Conservation (phyloP, 148 eudicot genomes). For the Silene latifolia region DNA sequence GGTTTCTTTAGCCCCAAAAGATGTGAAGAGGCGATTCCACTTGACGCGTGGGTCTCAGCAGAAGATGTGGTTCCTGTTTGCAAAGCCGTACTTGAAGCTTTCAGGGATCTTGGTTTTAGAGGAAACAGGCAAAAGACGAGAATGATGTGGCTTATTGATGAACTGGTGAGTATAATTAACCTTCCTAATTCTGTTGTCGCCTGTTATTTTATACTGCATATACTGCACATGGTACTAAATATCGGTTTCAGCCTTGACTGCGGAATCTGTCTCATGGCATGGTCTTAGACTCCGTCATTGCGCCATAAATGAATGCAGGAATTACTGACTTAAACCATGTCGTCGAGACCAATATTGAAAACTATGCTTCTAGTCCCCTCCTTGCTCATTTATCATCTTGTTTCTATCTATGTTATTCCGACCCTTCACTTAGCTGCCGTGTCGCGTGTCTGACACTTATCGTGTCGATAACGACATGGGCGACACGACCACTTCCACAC, state of each 20-base stretch:
- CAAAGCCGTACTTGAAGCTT: slow-evolving; percentile 82
- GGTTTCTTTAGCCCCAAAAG: slow-evolving; percentile 94
- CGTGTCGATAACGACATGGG: too few species aligned
- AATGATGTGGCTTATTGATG: slow-evolving; percentile 99
- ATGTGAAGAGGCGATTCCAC: slow-evolving; percentile 89
- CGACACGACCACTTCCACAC: too few species aligned
- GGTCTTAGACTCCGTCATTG: neutral
- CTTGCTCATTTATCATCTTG: too few species aligned
- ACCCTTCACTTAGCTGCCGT: too few species aligned
- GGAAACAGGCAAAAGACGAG: slow-evolving; percentile 90
- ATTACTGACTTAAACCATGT: too few species aligned
- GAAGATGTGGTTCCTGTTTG: slow-evolving; percentile 71
- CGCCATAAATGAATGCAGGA: too few species aligned
- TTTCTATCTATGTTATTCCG: too few species aligned
- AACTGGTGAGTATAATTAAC: slow-evolving; percentile 56
- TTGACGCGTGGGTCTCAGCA: slow-evolving; percentile 90
- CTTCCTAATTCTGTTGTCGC: neutral
- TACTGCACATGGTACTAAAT: neutral
- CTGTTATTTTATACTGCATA: neutral
- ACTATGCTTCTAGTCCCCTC: too few species aligned
- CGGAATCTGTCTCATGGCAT: neutral
- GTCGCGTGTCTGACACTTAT: too few species aligned
- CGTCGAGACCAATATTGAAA: too few species aligned
- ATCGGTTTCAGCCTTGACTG: neutral
- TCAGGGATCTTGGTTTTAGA: slow-evolving; percentile 85